These are phyloP conservation scores for Hypoxylon sp. DNA, from an alignment of 2,329 filamentous ascomycete genomes.

Conservation along the genomic window DNA sequence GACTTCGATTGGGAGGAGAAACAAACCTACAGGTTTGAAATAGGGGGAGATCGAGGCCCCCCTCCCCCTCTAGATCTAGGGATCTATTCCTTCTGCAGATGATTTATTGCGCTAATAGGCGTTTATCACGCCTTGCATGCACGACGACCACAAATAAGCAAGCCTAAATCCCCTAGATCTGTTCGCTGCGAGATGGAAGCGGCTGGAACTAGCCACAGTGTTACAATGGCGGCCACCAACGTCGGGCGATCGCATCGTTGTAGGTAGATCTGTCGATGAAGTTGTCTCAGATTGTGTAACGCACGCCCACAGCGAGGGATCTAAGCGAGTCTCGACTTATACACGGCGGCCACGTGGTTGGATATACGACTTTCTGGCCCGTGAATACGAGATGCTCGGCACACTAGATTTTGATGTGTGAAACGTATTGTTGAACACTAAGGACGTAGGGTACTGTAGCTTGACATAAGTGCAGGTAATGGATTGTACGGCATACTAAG, in stretches of 20 bases:
- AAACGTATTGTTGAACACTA: constrained; percentile 1
- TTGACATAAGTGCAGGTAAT: constrained; percentile 9
- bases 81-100: background rate
- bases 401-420: constrained; percentile 5
- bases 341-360: constrained; percentile 13
- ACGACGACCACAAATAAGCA: constrained; percentile 14
- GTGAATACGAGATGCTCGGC: constrained; percentile 8
- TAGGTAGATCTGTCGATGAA: constrained; percentile 30
- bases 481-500: constrained; percentile 21
- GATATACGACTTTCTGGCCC: constrained; percentile 6
- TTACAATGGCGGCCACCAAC: constrained; percentile 36
- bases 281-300: constrained; percentile 44
- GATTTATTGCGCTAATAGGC: background rate
- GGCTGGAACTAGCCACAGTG: constrained; percentile 36
- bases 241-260: constrained; percentile 43
- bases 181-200: constrained; percentile 33
- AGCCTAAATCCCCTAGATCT: constrained; percentile 36
- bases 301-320: constrained; percentile 9
- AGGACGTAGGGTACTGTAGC: constrained; percentile 1
- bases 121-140: constrained; percentile 4
- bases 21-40: background rate
- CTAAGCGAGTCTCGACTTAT: constrained; percentile 34
- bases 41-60: background rate
- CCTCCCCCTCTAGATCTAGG: background rate
- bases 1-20: background rate